Evolutionary conservation across 768 basidiomycete genomes (phyloP), one percentile per base, ranked within the genome.

Genomic region (Phylloporus rhodoxanthus): DNA sequence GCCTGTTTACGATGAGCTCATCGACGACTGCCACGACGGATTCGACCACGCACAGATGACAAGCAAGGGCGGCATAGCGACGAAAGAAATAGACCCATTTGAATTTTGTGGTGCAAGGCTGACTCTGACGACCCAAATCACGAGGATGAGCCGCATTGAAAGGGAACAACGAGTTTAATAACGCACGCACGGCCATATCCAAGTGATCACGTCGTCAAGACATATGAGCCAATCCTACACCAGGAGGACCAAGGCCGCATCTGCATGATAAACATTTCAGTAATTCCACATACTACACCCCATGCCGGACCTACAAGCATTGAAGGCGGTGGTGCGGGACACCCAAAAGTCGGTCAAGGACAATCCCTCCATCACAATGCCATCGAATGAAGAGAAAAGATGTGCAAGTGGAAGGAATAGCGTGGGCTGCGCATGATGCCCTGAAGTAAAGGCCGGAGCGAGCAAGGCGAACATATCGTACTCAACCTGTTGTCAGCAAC

Each of bases 11-110:
- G 11, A n/a, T 13, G 8, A 17, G 19, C 23, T 17, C 30, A 1
- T 28, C 6, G 15, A 7, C 8, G 4, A 40, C 14, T 3, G 2
- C 14, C 17, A 21, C 15, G 1, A 29, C 15, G 5, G 23, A 2
- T 25, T 15, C 14, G 8, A 20, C 25, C 36, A 55, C 48, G 37
- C 38, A 51, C 55, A 48, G 7, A 5, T 54, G 48, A 32, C 45
- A 55, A 17, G 19, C 48, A 36, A 55, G 21, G 9, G 45, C 39
- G n/a, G 4, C 28, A 30, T 55, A 55, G 15, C 53, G 42, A 46
- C 53, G 47, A 37, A 54, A 30, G 33, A 47, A n/a, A 40, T 55
- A 50, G 17, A 45, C 2, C 48, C 49, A 51, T 47, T 56, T 55
- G 34, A 43, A 29, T 7, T 30, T 32, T 13, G 33, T 30, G 3